Evolutionary conservation across 306 rosid genomes (phyloP).

Genomic region (Purshia tridentata): DNA sequence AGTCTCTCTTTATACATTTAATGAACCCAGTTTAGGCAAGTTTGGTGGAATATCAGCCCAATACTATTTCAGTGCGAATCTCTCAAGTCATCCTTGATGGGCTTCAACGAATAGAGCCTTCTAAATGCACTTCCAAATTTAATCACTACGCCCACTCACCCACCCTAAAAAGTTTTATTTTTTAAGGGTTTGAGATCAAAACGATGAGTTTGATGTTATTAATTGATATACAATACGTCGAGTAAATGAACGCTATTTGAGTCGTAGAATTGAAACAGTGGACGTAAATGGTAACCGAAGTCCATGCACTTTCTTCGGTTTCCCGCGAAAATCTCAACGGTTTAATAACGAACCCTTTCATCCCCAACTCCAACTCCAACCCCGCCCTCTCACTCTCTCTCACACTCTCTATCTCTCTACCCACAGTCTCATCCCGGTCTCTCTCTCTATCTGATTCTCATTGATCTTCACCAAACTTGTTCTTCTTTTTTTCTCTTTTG

Average conservation of each 20-base stretch:
- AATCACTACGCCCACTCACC: no score
- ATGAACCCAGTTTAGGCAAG: neutral
- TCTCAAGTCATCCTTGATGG: neutral
- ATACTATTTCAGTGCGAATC: neutral
- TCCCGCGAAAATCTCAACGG: slow-evolving; percentile 48
- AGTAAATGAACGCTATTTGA: neutral
- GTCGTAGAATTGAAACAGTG: neutral
- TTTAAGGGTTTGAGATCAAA: no score
- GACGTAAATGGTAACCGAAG: slow-evolving; percentile 1
- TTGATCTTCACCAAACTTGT: no score
- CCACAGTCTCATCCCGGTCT: neutral
- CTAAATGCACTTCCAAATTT: no score
- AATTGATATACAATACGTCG: no score
- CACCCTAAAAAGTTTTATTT: no score
- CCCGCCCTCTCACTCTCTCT: neutral
- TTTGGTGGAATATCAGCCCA: no score
- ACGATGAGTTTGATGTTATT: no score
- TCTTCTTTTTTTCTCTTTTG: no score
- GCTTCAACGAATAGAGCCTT: neutral
- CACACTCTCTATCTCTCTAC: slow-evolving; percentile 4
- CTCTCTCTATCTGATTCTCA: neutral
- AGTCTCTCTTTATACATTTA: neutral
- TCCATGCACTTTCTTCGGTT: slow-evolving; percentile 32
- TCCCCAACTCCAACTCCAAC: neutral
- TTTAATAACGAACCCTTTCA: slow-evolving; percentile 20